Evolutionary conservation across 805 yeast species (phyloP), one percentile per base, ranked within the genome.

Genomic region (Nakazawaea molendinolei): DNA sequence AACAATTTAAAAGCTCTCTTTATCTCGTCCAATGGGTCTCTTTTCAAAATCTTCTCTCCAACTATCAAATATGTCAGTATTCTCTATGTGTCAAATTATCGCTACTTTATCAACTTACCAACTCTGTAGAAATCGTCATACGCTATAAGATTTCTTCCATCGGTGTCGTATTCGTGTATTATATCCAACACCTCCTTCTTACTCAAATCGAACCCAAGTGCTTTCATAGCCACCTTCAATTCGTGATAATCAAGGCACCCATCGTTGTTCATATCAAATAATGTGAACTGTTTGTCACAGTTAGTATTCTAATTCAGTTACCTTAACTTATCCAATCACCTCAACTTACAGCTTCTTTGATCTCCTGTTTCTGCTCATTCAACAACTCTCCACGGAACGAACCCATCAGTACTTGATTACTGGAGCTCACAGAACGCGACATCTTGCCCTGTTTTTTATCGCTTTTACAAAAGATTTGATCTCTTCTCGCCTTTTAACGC

Each of bases 21-120:
- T 14, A 92, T 82, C 53, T 92, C 99, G 32, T 90, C 97, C 40
- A 84, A 55, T 4, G 98, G 98, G 54, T 92, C 97, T 50, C 97
- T 69, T 36, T 82, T 79, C 12, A 83, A 61, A n/a, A 92, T 83
- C 60, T 74, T 79, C 39, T 77, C 83, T 1, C 94, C 89, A 60
- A 86, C 86, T 61, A 56, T 32, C 18, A 8, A 17, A 26, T 13
- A 5, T 13, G 28, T 30, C 22, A 34, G 22, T 24, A n/a, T 17
- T n/a, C n/a, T n/a, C n/a, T n/a, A n/a, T n/a, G n/a, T n/a, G n/a
- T n/a, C n/a, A n/a, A n/a, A n/a, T n/a, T n/a, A n/a, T n/a, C n/a
- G n/a, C n/a, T n/a, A n/a, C n/a, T n/a, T n/a, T n/a, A n/a, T n/a
- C 16, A 43, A 68, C 76, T 43, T 69, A 76, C 79, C 79, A 38